phyloP scores from a whole-genome alignment of 352 stramenopile species.

The Aphanomyces cochlioides region DNA sequence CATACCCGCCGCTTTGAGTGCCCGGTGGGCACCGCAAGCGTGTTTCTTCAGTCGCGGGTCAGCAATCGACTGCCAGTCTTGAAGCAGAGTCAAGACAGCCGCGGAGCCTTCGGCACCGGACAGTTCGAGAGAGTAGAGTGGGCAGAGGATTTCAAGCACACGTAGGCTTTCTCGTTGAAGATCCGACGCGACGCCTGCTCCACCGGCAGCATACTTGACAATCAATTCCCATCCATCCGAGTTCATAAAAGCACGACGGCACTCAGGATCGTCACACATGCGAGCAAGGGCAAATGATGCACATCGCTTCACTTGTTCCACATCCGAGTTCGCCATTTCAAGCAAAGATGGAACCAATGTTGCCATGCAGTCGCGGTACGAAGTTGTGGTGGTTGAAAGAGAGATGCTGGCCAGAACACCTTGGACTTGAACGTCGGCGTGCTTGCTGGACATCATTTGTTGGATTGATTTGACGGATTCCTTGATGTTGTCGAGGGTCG shows the following conservation, averaged over 20 bases:
- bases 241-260: conserved; percentile 72
- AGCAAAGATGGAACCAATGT: conserved; percentile 66
- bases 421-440: conserved; percentile 72
- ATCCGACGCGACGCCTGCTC: conserved; percentile 55
- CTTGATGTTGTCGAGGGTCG: conserved; percentile 45
- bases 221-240: conserved; percentile 84
- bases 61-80: conserved; percentile 78
- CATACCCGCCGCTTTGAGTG: conserved; percentile 71
- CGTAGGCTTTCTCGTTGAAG: conserved; percentile 81
- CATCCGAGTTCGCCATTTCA: conserved; percentile 56
- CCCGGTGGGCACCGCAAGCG: conserved; percentile 70
- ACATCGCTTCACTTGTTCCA: conserved; percentile 53
- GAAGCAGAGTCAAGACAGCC: conserved; percentile 60
- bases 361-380: conserved; percentile 42
- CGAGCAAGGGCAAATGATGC: conserved; percentile 67
- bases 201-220: conserved; percentile 65
- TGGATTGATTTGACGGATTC: conserved; percentile 46
- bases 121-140: conserved; percentile 77
- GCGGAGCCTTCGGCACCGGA: conserved; percentile 55
- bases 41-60: conserved; percentile 84
- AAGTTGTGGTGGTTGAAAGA: conserved; percentile 47
- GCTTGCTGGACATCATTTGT: conserved; percentile 73
- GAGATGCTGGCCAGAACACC: conserved; percentile 77
- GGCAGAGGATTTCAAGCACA: conserved; percentile 81
- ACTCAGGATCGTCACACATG: conserved; percentile 81